Base-by-base conservation (phyloP, 2,329 filamentous ascomycete genomes). In the Phialophora macrospora region DNA sequence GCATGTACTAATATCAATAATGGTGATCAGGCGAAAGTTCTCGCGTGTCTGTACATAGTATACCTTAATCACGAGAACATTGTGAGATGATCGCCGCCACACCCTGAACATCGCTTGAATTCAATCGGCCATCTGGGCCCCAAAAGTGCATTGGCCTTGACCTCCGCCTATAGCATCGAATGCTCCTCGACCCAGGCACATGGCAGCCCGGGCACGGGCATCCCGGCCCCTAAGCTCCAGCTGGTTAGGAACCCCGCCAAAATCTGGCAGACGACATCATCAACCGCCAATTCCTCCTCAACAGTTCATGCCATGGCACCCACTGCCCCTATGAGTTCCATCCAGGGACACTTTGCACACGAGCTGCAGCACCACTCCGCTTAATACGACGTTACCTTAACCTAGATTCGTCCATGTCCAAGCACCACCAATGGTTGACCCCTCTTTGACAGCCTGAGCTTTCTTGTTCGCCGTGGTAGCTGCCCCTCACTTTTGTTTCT, bases 401-500 rank as follows among this genome's bases (percentile, higher is more conserved):
- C 63, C 54, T 55, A 56, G 49, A 51, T 46, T 48, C 49, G 49
- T 55, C 38, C 38, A 51, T n/a, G 46, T 60, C 58, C n/a, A 22
- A 54, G 58, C 58, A 49, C 32, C 48, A 4, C 22, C 38, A 64
- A 51, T 59, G 62, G 62, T 51, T 60, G 32, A 41, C 62, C 62
- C 62, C 62, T 64, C 62, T 20, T 48, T 52, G 62, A 55, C 17
- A 56, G 34, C 30, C 55, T 60, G 48, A 51, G 32, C 30, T 49
- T 60, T 60, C n/a, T 46, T 60, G 28, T 20, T 20, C 58, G 48
- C 55, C 7, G 24, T 38, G 41, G 46, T 30, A 12, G 34, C 55
- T 61, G 63, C 66, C 66, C 63, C 63, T 63, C 64, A 63, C 55
- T 26, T 44, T 44, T 20, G 62, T 61, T 46, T 30, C 54, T 60